phyloP scores from a whole-genome alignment of 768 basidiomycete genomes.

The Suillus spraguei region DNA sequence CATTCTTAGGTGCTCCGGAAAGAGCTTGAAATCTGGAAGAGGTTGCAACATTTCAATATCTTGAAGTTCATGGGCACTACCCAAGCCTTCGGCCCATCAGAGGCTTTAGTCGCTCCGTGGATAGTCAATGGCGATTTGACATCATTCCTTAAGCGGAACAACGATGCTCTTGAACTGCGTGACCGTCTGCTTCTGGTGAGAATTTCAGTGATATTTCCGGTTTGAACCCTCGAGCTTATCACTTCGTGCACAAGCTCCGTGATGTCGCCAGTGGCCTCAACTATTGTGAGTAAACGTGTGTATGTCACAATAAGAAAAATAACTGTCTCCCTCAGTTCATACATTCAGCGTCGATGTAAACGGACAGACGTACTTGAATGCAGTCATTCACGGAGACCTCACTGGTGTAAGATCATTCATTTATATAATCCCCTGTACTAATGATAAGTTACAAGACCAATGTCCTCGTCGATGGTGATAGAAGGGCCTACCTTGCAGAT shows the following conservation, averaged over 20 bases:
- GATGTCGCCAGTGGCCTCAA: background rate
- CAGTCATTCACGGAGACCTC: conserved; percentile 13
- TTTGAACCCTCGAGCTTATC: background rate
- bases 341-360: background rate
- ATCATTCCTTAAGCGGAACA: conserved; percentile 13
- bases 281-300: background rate
- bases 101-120: conserved; percentile 26
- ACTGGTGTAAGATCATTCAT: conserved; percentile 7
- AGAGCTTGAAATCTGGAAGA: conserved; percentile 24
- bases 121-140: conserved; percentile 17
- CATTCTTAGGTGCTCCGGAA: conserved; percentile 11
- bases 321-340: background rate
- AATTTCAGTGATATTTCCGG: background rate
- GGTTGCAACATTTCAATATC: conserved; percentile 21
- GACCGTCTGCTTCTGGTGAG: conserved; percentile 22
- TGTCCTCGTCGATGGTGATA: conserved; percentile 38
- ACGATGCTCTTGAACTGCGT: conserved; percentile 8
- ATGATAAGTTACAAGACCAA: conserved; percentile 4
- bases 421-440: background rate
- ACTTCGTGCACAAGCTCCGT: background rate
- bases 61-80: conserved; percentile 20
- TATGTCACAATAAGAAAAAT: background rate
- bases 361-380: background rate
- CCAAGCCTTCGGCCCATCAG: conserved; percentile 20
- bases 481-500: conserved; percentile 43